Evolutionary conservation across 345 rosid species (phyloP).

Genomic region (Rubroshorea leprosula): DNA sequence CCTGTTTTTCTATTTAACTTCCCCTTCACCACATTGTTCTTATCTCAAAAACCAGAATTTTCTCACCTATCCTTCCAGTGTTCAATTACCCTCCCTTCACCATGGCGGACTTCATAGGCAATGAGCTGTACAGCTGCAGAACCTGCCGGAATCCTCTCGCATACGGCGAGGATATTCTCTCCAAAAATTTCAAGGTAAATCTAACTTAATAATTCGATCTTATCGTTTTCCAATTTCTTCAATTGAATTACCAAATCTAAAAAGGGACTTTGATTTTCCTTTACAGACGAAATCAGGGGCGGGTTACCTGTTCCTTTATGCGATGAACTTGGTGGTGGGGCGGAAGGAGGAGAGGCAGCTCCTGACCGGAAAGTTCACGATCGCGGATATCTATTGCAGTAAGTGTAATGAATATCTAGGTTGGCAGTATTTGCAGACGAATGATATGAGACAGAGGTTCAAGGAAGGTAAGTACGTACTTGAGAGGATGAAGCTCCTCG

Average conservation of each 20-base stretch:
- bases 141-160: slow-evolving; percentile 36
- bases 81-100: too few species aligned
- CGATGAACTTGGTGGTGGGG: slow-evolving; percentile 36
- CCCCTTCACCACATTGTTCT: not conserved
- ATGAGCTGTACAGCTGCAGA: slow-evolving; percentile 28
- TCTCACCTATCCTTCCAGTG: not conserved
- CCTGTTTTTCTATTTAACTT: too few species aligned
- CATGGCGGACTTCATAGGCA: slow-evolving; percentile 11
- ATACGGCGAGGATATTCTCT: slow-evolving; percentile 22
- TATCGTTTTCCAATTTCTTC: not conserved
- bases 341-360: slow-evolving; percentile 27
- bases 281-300: slow-evolving; percentile 32
- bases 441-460: slow-evolving; percentile 22
- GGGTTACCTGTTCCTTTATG: slow-evolving; percentile 36
- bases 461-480: slow-evolving; percentile 40
- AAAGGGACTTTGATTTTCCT: not conserved
- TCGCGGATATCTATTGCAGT: slow-evolving; percentile 32
- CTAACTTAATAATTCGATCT: not conserved
- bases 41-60: not conserved
- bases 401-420: slow-evolving; percentile 33
- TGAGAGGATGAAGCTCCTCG: slow-evolving; percentile 28
- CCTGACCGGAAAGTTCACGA: slow-evolving; percentile 23
- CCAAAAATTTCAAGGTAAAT: slow-evolving; percentile 20
- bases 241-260: not conserved
- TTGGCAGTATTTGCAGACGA: slow-evolving; percentile 33